Evolutionary conservation across 2,329 filamentous ascomycete genomes (phyloP).

Genomic region (Blastomyces gilchristii): DNA sequence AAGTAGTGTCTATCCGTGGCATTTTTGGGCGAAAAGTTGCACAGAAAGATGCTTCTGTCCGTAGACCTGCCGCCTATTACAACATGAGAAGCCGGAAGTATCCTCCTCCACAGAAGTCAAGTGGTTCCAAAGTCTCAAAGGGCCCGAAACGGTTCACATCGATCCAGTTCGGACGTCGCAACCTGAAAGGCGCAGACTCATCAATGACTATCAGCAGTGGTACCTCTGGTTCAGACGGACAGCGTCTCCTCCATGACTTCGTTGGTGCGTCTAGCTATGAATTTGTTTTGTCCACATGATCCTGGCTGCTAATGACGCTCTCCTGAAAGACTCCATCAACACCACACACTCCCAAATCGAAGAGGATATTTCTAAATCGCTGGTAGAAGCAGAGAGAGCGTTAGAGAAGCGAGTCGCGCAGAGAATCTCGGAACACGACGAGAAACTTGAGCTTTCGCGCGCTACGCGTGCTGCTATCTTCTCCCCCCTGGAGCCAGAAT

Average conservation of each 20-base stretch:
- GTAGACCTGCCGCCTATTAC: not conserved
- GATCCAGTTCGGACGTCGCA: not conserved
- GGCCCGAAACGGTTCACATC: not conserved
- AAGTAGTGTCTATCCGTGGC: not conserved
- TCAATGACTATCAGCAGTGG: not conserved
- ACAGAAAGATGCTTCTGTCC: not conserved
- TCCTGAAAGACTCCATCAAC: conserved; percentile 12
- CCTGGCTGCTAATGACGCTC: not conserved
- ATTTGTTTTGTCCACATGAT: not conserved
- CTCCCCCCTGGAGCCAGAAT: not conserved
- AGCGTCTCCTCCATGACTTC: conserved; percentile 1
- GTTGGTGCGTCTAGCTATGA: not conserved
- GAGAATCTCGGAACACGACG: not conserved
- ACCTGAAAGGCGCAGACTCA: not conserved
- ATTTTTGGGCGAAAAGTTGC: not conserved
- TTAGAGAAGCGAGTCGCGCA: conserved; percentile 2
- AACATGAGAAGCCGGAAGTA: not conserved
- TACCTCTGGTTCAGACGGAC: not conserved
- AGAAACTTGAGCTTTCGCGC: not conserved
- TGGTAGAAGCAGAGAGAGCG: conserved; percentile 9
- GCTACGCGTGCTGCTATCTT: not conserved
- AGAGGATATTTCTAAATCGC: conserved; percentile 10
- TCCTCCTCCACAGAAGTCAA: not conserved
- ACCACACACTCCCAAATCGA: conserved; percentile 11
- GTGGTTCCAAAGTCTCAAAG: not conserved